Conservation (phyloP, 352 stramenopile genomes). For the Phytophthora litchii region DNA sequence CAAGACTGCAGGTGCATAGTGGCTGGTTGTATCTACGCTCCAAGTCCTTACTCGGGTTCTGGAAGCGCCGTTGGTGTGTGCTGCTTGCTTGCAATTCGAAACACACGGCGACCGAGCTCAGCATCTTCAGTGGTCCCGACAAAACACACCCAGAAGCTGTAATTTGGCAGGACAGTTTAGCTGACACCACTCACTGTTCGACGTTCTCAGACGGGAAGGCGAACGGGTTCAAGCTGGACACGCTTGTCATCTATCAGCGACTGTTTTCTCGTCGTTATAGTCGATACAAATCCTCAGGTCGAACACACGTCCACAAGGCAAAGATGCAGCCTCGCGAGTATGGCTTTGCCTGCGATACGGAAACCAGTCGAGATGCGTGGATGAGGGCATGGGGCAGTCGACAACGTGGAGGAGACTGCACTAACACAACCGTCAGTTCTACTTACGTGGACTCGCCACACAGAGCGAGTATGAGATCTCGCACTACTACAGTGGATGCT, state of each 20-base stretch:
- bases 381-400: constrained; percentile 38
- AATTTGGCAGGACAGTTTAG: constrained; percentile 44
- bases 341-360: constrained; percentile 51
- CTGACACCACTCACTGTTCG: constrained; percentile 28
- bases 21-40: constrained; percentile 62
- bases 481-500: constrained; percentile 6
- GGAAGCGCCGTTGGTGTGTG: constrained; percentile 70
- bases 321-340: constrained; percentile 32
- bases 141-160: constrained; percentile 49
- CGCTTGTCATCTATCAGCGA: constrained; percentile 44
- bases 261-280: constrained; percentile 31
- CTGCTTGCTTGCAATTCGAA: constrained; percentile 56
- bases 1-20: constrained; percentile 51
- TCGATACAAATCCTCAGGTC: constrained; percentile 40
- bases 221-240: constrained; percentile 55
- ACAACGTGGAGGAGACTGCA: constrained; percentile 17
- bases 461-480: constrained; percentile 13
- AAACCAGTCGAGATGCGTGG: constrained; percentile 40
- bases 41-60: constrained; percentile 47
- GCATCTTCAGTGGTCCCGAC: constrained; percentile 49
- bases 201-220: constrained; percentile 29
- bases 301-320: constrained; percentile 31
- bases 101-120: constrained; percentile 52
- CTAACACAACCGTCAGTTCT: constrained; percentile 15
- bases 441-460: constrained; percentile 12